Percentiles rank a stretch among this genome's conserved stretches.
Evolutionary conservation across 306 rosid genomes (phyloP).

Genomic region (Purshia tridentata): DNA sequence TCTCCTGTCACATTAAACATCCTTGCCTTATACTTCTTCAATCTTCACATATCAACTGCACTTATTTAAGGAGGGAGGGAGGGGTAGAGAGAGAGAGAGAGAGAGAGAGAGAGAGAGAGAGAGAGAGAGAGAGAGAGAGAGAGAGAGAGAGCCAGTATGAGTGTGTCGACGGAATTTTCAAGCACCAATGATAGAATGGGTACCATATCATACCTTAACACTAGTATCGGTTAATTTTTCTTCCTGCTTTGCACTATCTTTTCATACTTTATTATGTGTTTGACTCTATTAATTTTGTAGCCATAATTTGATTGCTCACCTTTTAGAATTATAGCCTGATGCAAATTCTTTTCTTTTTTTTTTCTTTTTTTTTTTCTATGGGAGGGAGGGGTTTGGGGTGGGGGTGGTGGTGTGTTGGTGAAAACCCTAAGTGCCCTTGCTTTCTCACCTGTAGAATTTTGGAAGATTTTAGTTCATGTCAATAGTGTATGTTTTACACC

Average conservation of each 20-base stretch:
- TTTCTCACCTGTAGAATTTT: neutral
- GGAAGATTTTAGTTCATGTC: slow-evolving; percentile 1
- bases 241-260: neutral
- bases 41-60: slow-evolving; percentile 11
- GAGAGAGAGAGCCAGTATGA: slow-evolving; percentile 15
- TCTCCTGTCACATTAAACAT: slow-evolving; percentile 17
- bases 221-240: neutral
- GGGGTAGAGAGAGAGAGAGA: neutral
- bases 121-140: neutral
- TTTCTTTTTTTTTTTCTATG: neutral
- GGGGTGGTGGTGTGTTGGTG: neutral
- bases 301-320: neutral
- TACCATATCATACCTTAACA: slow-evolving; percentile 2
- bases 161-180: slow-evolving; percentile 15
- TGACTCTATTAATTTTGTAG: neutral
- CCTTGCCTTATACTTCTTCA: slow-evolving; percentile 14
- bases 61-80: neutral
- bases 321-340: neutral
- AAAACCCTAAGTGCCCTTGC: slow-evolving; percentile 1
- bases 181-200: slow-evolving; percentile 23
- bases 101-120: neutral
- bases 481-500: neutral
- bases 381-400: neutral
- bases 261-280: neutral
- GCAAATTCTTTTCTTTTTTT: neutral